Percentiles rank a stretch among this genome's conserved stretches.
Evolutionary conservation across 2,329 filamentous ascomycete species (phyloP).

Genomic region (Diaporthe ilicicola): DNA sequence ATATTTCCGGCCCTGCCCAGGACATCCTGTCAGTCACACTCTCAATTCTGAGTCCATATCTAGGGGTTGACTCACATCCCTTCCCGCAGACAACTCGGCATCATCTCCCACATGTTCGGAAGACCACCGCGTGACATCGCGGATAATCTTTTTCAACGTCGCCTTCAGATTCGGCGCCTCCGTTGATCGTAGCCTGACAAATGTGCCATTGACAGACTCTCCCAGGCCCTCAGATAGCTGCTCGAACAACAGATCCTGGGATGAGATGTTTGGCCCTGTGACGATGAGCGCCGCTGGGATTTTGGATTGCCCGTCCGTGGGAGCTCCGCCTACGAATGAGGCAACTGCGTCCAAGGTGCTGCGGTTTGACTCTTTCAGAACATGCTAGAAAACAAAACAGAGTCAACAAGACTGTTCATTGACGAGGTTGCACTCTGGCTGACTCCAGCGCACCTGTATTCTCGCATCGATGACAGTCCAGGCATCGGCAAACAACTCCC

Average conservation of each 20-base stretch:
- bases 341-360: slow-evolving; percentile 67
- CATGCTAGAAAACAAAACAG: slow-evolving; percentile 49
- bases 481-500: slow-evolving; percentile 66
- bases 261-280: slow-evolving; percentile 80
- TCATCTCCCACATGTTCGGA: slow-evolving; percentile 65
- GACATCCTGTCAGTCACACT: neutral
- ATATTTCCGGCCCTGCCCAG: slow-evolving; percentile 65
- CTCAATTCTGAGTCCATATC: too few relatives aligned
- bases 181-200: slow-evolving; percentile 73
- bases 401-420: neutral
- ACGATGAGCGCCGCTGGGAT: slow-evolving; percentile 78
- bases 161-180: slow-evolving; percentile 80
- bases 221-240: slow-evolving; percentile 70
- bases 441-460: slow-evolving; percentile 60
- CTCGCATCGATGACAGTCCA: slow-evolving; percentile 72
- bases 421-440: neutral
- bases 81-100: slow-evolving; percentile 52
- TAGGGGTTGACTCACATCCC: slow-evolving; percentile 52
- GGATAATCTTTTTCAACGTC: slow-evolving; percentile 76
- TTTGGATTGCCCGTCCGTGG: slow-evolving; percentile 48
- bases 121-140: slow-evolving; percentile 63
- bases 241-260: slow-evolving; percentile 77
- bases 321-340: slow-evolving; percentile 58
- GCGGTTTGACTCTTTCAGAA: slow-evolving; percentile 68
- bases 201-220: slow-evolving; percentile 57